These are phyloP conservation scores for Aegilops tauschii DNA, from an alignment of 176 grass and related monocot genomes.

Conservation along the genomic window DNA sequence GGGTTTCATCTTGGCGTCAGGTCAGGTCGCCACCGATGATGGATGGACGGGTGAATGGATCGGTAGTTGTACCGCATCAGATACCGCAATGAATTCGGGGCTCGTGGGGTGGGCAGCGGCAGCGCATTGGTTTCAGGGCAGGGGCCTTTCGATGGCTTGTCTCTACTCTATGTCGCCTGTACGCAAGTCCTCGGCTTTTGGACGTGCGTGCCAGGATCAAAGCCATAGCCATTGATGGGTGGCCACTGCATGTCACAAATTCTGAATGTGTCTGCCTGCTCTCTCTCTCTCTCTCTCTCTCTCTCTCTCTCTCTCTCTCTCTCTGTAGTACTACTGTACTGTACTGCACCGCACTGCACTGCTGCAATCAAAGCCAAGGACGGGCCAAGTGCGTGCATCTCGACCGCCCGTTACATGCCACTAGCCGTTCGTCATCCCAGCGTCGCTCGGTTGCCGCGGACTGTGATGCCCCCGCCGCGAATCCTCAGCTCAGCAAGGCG, in stretches of 20 bases:
- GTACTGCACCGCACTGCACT: neutral
- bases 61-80: neutral
- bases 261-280: neutral
- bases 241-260: neutral
- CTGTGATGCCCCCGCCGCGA: too few species aligned
- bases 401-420: neutral
- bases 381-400: neutral
- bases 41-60: neutral
- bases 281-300: too few species aligned
- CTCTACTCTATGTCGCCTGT: slow-evolving; percentile 34
- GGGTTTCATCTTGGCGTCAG: slow-evolving; percentile 13
- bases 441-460: too few species aligned
- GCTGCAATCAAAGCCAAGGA: neutral
- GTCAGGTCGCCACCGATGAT: neutral
- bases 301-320: too few species aligned
- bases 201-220: neutral
- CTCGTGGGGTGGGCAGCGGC: slow-evolving; percentile 10
- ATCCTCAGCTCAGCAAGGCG: too few species aligned
- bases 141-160: slow-evolving; percentile 10
- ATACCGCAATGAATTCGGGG: slow-evolving; percentile 32
- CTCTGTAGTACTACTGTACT: too few species aligned
- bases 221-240: neutral
- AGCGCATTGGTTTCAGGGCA: slow-evolving; percentile 40
- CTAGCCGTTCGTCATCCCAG: too few species aligned
- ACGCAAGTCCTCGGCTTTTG: slow-evolving; percentile 24